Percentiles rank a stretch among this genome's conserved stretches.
Evolutionary conservation across 2,329 filamentous ascomycete genomes (phyloP).

Genomic region (Colletotrichum melonis): DNA sequence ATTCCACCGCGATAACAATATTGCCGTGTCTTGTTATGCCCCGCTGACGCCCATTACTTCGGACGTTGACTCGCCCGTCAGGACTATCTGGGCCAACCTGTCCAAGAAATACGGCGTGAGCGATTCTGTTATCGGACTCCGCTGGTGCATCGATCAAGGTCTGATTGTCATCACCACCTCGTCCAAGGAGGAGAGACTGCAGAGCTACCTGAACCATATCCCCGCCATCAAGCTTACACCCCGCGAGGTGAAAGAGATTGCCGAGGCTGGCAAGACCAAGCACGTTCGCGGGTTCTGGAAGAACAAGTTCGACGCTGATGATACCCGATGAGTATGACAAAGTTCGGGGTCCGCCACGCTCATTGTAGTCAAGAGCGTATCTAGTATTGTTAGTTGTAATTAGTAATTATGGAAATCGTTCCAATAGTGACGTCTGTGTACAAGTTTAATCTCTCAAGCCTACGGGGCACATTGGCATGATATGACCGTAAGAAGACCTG

Average conservation of each 20-base stretch:
- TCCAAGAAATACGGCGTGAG: slow-evolving; percentile 69
- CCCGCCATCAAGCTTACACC: slow-evolving; percentile 68
- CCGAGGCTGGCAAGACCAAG: slow-evolving; percentile 67
- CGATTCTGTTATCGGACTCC: slow-evolving; percentile 65
- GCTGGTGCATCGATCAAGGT: slow-evolving; percentile 71
- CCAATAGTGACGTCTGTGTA: no score
- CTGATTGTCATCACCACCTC: slow-evolving; percentile 71
- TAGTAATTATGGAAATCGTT: not conserved
- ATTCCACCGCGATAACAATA: slow-evolving; percentile 68
- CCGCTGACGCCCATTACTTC: slow-evolving; percentile 64
- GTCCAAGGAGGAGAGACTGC: slow-evolving; percentile 66
- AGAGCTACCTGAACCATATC: slow-evolving; percentile 63
- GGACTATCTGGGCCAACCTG: slow-evolving; percentile 60
- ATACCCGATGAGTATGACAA: slow-evolving; percentile 52
- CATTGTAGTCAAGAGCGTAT: not conserved
- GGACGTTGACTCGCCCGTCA: slow-evolving; percentile 64
- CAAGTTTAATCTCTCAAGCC: no score
- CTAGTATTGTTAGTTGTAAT: not conserved
- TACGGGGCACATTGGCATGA: no score
- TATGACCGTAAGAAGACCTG: not conserved
- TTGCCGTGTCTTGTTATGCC: slow-evolving; percentile 66
- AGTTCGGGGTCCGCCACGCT: not conserved
- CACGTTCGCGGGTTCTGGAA: slow-evolving; percentile 72
- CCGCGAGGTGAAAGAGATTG: slow-evolving; percentile 68
- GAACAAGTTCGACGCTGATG: slow-evolving; percentile 62